These are phyloP conservation scores for Udeniomyces megalosporus DNA, from an alignment of 768 basidiomycete species.

Conservation along the genomic window DNA sequence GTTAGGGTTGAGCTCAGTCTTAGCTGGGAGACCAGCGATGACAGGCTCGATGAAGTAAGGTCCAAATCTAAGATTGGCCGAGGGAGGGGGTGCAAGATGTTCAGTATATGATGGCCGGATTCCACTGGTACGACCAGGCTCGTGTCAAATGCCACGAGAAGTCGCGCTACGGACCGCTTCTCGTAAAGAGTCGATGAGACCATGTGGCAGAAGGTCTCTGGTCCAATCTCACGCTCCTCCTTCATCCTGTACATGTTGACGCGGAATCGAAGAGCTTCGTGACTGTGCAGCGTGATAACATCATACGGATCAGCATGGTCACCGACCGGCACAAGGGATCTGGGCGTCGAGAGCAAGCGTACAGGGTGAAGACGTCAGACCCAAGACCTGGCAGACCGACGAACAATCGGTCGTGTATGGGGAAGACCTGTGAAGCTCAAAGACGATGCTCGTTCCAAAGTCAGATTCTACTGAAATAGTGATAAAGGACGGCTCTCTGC, in stretches of 20 bases:
- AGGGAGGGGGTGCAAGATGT: neutral
- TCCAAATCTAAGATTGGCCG: conserved; percentile 42
- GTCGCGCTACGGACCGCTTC: conserved; percentile 37
- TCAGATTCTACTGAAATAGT: no score
- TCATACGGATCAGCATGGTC: neutral
- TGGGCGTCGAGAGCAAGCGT: no score
- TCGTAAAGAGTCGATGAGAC: conserved; percentile 92
- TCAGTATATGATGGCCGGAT: no score
- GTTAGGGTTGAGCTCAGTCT: conserved; percentile 36
- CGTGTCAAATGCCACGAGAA: no score
- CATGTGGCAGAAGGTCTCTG: conserved; percentile 88
- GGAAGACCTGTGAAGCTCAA: conserved; percentile 55
- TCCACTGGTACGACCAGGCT: no score
- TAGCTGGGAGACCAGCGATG: conserved; percentile 57
- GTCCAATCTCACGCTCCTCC: conserved; percentile 91
- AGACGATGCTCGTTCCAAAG: no score
- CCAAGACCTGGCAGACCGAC: conserved; percentile 82
- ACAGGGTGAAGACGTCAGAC: conserved; percentile 86
- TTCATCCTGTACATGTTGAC: conserved; percentile 99
- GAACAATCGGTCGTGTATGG: conserved; percentile 80
- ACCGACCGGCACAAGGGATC: no score
- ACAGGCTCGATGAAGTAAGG: conserved; percentile 96
- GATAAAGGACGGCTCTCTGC: neutral
- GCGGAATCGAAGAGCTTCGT: conserved; percentile 77
- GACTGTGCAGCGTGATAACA: conserved; percentile 37